Conservation (phyloP, 1,139 yeast species). For the Kodamaea alishanica region DNA sequence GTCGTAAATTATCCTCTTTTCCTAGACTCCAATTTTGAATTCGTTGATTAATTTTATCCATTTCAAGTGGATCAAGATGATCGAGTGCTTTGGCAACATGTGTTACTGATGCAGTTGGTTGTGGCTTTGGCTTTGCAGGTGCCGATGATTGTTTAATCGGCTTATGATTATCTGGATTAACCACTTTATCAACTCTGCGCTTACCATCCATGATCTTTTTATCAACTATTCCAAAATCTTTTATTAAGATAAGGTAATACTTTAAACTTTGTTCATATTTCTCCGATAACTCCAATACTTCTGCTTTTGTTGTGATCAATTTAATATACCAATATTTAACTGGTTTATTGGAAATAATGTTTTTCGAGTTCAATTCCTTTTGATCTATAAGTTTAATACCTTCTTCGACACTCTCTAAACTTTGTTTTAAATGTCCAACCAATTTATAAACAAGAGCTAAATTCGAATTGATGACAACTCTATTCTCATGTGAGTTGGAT, state of each 20-base stretch:
- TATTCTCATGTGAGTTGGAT: conserved; percentile 62
- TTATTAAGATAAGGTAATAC: conserved; percentile 58
- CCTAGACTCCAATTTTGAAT: conserved; percentile 19
- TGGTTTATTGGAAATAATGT: conserved; percentile 46
- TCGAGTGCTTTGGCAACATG: conserved; percentile 7
- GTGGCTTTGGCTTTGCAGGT: conserved; percentile 21
- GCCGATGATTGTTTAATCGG: conserved; percentile 10
- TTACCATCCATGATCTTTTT: conserved; percentile 74
- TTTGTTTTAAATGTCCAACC: conserved; percentile 69
- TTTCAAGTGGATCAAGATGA: conserved; percentile 13
- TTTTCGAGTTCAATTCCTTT: conserved; percentile 20
- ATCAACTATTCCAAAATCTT: conserved; percentile 59
- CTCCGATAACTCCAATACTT: conserved; percentile 77
- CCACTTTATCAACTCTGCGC: conserved; percentile 66
- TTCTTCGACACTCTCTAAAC: conserved; percentile 49
- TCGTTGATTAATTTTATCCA: conserved; percentile 13
- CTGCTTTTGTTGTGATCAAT: conserved; percentile 68
- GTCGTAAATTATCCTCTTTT: conserved; percentile 21
- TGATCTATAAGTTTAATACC: conserved; percentile 60
- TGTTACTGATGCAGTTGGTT: conserved; percentile 10
- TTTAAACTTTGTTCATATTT: conserved; percentile 59
- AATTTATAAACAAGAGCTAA: conserved; percentile 68
- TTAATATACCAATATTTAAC: conserved; percentile 73
- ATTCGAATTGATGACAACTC: conserved; percentile 72
- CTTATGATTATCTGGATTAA: conserved; percentile 43